Evolutionary conservation across 257 asterid genomes (phyloP), one percentile per base, ranked within the genome.

Genomic region (Misopates orontium): DNA sequence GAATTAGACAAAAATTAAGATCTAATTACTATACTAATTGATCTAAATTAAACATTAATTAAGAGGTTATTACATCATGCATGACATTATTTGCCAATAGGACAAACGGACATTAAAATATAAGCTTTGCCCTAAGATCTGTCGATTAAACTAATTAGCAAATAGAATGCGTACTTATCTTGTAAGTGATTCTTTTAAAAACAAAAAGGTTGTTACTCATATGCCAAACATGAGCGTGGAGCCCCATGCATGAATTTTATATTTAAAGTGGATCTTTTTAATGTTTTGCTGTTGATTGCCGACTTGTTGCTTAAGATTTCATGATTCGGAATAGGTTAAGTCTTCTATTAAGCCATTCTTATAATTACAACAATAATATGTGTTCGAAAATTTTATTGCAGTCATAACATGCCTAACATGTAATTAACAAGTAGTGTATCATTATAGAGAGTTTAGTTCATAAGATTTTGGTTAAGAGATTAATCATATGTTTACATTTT

Each of bases 41-140:
- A 60, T 15, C 16, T 23, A 22, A 40, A 39, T 39, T 12, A 45
- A 13, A 24, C 21, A 32, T 40, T 70, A 31, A 31, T 39, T 40
- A 21, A 21, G 17, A 0, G 28, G 9, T 24, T 36, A 67, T 72
- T 32, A 69, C 75, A 50, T 77, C 82, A 73, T 42, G 72, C 74
- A 66, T 77, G 82, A 77, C 79, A 66, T 70, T 45, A 39, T 58
- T 56, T 24, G 20, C 51, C 66, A 50, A 70, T 10, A 39, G 68
- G 31, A 55, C 71, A 39, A 36, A 12, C 10, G 4, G n/a, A 4
- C 40, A 32, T 36, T 58, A 8, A 32, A 32, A 31, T 16, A 45
- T 45, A 57, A 15, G 14, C 7, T 25, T 15, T 56, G 61, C 61
- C 15, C 16, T 57, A 36, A 18, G 48, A 31, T 32, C n/a, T n/a